Evolutionary conservation across 2,329 filamentous ascomycete species (phyloP), one percentile per base, ranked within the genome.

Genomic region (Calonectria multiphialidica): DNA sequence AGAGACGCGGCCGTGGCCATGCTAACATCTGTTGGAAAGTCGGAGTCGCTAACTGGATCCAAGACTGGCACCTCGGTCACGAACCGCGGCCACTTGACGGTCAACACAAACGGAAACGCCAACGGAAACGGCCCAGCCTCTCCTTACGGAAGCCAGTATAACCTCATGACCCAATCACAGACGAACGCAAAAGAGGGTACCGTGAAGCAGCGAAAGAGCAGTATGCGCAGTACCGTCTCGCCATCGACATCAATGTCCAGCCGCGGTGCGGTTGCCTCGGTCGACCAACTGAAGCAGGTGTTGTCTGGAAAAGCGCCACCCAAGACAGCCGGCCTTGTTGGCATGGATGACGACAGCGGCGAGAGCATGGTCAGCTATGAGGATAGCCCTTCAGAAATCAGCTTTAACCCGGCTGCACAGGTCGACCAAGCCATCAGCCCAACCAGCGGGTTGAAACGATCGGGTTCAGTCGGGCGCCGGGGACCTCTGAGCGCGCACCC

Each of bases 11-110:
- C 93, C 37, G 86, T 97, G 65, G 90, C 92, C 13, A 88, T 90
- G 44, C 88, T 94, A 61, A 91, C 93, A 71, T 91, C 94, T 68
- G 90, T 88, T 62, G 92, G 92, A 77, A 94, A 93, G 77, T 91
- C 94, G 0, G 90, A 90, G 15, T 98, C 95, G 5, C 85, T 97
- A 67, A 94, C 88, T 66, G 95, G 95, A 25, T 97, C 95, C 3
- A 91, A 90, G 74, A 88, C 90, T 1, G 93, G 90, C 49, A 94
- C 90, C 13, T 88, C 87, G 66, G 87, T 81, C 21, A 89, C 88
- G 15, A 77, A 85, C 80, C 77, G 87, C 59, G 89, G 89, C 74
- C 89, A 90, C 72, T 87, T 94, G 45, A 88, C 89, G n/a, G 87
- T 92, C 44, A 91, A 89, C 75, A 83, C 82, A 2, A 87, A 82